These are phyloP conservation scores for Metschnikowia proteae DNA, from an alignment of 805 yeast genomes.

Conservation along the genomic window DNA sequence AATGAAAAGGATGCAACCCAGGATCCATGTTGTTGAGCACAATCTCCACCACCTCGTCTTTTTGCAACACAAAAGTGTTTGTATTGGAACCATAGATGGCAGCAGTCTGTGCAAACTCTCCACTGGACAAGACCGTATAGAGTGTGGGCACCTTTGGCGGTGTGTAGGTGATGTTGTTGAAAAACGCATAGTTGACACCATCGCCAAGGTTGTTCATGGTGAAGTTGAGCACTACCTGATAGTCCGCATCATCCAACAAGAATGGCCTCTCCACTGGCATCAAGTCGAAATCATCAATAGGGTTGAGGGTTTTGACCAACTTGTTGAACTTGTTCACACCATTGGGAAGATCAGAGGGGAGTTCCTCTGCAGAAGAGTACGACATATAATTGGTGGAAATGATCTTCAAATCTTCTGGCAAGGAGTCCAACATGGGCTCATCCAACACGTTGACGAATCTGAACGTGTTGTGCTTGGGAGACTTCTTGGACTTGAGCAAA, in stretches of 20 bases:
- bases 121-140: conserved; percentile 59
- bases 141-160: conserved; percentile 71
- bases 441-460: conserved; percentile 63
- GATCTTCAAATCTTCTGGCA: conserved; percentile 56
- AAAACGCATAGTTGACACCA: conserved; percentile 74
- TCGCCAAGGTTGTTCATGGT: conserved; percentile 67
- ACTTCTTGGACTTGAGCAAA: conserved; percentile 57
- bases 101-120: conserved; percentile 50
- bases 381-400: conserved; percentile 54
- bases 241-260: conserved; percentile 58
- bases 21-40: conserved; percentile 77
- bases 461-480: conserved; percentile 30
- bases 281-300: conserved; percentile 73
- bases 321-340: conserved; percentile 32
- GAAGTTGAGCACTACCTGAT: conserved; percentile 54
- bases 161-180: conserved; percentile 61
- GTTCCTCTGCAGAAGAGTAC: conserved; percentile 33
- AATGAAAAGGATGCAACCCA: conserved; percentile 76
- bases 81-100: conserved; percentile 73
- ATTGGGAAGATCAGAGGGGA: conserved; percentile 26
- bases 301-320: conserved; percentile 25
- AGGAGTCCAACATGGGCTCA: conserved; percentile 61
- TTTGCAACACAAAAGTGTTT: conserved; percentile 56
- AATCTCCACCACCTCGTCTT: conserved; percentile 66
- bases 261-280: conserved; percentile 55